Conservation (phyloP, 2,329 filamentous ascomycete genomes). For the Rosellinia necatrix region DNA sequence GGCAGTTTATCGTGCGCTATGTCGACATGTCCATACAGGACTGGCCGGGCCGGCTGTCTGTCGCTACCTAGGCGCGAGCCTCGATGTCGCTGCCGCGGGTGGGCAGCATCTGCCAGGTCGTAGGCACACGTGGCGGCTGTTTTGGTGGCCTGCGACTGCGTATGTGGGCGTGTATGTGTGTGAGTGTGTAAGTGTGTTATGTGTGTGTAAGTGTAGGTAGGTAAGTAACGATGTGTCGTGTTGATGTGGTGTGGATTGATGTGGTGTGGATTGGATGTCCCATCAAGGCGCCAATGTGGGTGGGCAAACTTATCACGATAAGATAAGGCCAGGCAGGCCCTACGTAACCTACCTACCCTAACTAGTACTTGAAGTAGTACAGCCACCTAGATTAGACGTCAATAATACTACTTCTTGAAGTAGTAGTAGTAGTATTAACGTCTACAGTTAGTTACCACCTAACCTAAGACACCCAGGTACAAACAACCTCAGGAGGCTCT, state of each 20-base stretch:
- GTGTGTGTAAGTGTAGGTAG: too few species aligned
- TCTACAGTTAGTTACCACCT: too few species aligned
- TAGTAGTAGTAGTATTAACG: too few species aligned
- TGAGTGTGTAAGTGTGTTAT: neutral
- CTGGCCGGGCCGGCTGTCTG: neutral
- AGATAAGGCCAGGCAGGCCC: neutral
- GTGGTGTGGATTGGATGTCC: neutral
- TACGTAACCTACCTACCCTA: neutral
- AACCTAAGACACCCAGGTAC: too few species aligned
- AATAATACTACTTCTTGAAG: too few species aligned
- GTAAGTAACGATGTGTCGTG: too few species aligned
- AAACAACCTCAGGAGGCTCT: too few species aligned
- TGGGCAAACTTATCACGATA: neutral
- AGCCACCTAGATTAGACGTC: too few species aligned
- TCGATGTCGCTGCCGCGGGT: neutral
- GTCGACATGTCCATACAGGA: constrained; percentile 10
- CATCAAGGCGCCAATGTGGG: neutral
- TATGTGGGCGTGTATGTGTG: neutral
- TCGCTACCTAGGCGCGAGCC: neutral
- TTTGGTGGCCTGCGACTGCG: neutral
- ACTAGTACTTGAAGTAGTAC: neutral
- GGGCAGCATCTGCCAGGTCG: neutral
- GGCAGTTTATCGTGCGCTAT: constrained; percentile 1
- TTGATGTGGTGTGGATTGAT: neutral
- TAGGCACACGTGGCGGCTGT: neutral